phyloP scores from a whole-genome alignment of 352 stramenopile species.

The Globisporangium sylvaticum region DNA sequence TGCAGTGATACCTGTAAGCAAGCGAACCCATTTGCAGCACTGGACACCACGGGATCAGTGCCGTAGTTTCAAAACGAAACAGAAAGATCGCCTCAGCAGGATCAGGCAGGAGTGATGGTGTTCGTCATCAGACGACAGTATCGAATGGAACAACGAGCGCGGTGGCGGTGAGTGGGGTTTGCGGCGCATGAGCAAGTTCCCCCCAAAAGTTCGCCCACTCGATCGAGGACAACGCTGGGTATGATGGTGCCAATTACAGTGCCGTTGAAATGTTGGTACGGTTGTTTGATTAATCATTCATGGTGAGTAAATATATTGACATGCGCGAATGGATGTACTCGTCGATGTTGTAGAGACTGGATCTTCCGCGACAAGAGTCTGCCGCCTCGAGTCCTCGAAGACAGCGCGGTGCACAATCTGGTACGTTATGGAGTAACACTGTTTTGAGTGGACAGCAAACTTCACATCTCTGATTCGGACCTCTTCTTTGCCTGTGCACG shows the following conservation, averaged over 20 bases:
- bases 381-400: not conserved
- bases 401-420: not conserved
- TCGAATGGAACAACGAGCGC: not conserved
- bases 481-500: not conserved
- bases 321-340: not conserved
- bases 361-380: not conserved
- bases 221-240: not conserved
- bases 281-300: not conserved
- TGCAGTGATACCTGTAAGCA: not conserved
- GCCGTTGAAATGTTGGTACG: not conserved
- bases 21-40: not conserved
- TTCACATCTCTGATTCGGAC: not conserved
- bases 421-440: not conserved
- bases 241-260: not conserved
- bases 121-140: not conserved
- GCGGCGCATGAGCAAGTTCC: not conserved
- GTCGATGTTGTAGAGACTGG: not conserved
- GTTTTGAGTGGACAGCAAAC: not conserved
- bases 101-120: not conserved
- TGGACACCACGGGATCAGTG: not conserved
- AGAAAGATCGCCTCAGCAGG: not conserved
- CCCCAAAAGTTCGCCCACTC: not conserved
- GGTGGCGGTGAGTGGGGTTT: not conserved
- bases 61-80: not conserved
- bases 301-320: not conserved